These are phyloP conservation scores for Fusarium sp. DNA, from an alignment of 2,329 filamentous ascomycete species.

Conservation along the genomic window DNA sequence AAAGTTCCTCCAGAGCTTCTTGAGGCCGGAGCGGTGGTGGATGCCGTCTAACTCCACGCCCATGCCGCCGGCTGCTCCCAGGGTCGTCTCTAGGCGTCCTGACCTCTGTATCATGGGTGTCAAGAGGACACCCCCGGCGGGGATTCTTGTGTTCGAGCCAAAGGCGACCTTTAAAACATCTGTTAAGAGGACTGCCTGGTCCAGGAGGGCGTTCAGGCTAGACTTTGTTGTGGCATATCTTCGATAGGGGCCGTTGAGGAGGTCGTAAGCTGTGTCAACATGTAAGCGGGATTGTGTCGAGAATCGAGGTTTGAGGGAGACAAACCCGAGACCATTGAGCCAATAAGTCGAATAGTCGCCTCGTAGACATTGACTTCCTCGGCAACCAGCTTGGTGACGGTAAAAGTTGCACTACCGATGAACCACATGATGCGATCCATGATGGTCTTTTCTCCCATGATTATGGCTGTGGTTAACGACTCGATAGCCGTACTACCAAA, in stretches of 20 bases:
- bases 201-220: conserved; percentile 69
- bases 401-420: conserved; percentile 78
- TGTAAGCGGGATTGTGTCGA: background rate
- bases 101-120: conserved; percentile 61
- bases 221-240: conserved; percentile 55
- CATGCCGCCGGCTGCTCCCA: conserved; percentile 82
- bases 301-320: background rate
- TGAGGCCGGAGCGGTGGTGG: conserved; percentile 69
- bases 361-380: conserved; percentile 81
- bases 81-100: conserved; percentile 70
- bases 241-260: conserved; percentile 75
- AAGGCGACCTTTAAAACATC: conserved; percentile 83
- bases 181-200: conserved; percentile 76
- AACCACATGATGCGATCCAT: conserved; percentile 78
- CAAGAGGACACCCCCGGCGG: conserved; percentile 76
- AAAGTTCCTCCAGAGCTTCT: conserved; percentile 77
- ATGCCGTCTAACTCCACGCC: conserved; percentile 77
- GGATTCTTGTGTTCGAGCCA: conserved; percentile 79
- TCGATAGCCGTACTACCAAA: conserved; percentile 90
- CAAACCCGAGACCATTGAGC: conserved; percentile 79
- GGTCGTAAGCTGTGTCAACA: conserved; percentile 70
- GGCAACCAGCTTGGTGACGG: conserved; percentile 57
- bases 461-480: conserved; percentile 80
- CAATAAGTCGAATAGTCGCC: conserved; percentile 90
- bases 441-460: conserved; percentile 78